A percentile compares a stretch with the other conserved stretches of the same genome.
These are phyloP conservation scores for Fragaria ananassa DNA, from an alignment of 306 rosid genomes.

Conservation along the genomic window DNA sequence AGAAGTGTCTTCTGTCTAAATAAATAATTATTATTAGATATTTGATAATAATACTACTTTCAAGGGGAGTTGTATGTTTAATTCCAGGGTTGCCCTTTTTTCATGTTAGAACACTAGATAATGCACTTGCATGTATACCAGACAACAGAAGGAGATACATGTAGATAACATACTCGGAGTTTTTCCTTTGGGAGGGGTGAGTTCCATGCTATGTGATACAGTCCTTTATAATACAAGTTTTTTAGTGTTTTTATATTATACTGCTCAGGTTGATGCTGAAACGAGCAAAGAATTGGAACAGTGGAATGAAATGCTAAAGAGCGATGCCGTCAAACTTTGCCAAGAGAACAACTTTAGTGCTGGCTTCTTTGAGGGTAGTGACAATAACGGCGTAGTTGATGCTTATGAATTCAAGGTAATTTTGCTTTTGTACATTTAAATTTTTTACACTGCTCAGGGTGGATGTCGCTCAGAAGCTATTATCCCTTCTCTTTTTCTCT, in stretches of 20 bases:
- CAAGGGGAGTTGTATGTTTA: background rate
- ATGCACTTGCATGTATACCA: background rate
- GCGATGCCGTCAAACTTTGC: constrained; percentile 77
- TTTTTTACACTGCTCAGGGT: constrained; percentile 10
- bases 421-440: background rate
- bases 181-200: background rate
- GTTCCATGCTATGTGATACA: background rate
- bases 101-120: background rate
- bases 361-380: constrained; percentile 94
- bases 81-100: background rate
- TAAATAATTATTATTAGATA: background rate
- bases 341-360: constrained; percentile 86
- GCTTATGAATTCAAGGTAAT: constrained; percentile 91
- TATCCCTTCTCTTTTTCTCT: background rate
- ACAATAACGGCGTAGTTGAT: constrained; percentile 69
- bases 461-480: constrained; percentile 1
- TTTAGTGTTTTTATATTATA: constrained; percentile 13
- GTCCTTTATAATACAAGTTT: background rate
- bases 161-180: background rate
- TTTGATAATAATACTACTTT: background rate
- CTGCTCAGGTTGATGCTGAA: constrained; percentile 77
- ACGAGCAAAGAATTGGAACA: constrained; percentile 84
- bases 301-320: constrained; percentile 97
- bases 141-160: background rate
- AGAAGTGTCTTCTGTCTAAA: background rate